These are phyloP conservation scores for Metarhizium sp. DNA, from an alignment of 2,329 filamentous ascomycete genomes.

Conservation along the genomic window DNA sequence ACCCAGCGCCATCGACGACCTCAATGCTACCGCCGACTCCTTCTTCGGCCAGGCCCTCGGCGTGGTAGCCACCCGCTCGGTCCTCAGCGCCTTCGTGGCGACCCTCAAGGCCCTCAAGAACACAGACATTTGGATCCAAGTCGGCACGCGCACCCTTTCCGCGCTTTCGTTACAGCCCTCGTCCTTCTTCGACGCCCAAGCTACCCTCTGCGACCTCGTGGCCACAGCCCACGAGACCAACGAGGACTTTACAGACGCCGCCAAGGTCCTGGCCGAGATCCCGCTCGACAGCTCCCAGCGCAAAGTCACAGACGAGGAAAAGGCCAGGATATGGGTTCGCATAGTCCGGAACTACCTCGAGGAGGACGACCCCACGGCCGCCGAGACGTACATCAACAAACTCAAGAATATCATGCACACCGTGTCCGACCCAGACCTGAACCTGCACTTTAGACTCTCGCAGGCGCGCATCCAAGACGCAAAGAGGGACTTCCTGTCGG, in stretches of 20 bases:
- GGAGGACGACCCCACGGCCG: constrained; percentile 78
- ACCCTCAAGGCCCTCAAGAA: constrained; percentile 52
- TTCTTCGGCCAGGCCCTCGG: constrained; percentile 62
- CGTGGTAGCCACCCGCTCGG: constrained; percentile 63
- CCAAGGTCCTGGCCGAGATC: constrained; percentile 70
- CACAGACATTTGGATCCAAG: constrained; percentile 61
- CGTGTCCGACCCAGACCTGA: constrained; percentile 63
- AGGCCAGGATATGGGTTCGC: constrained; percentile 80
- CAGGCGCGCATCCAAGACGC: constrained; percentile 91
- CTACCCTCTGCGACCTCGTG: constrained; percentile 67
- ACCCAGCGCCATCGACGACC: constrained; percentile 37
- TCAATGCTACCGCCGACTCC: constrained; percentile 57
- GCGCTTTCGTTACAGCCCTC: constrained; percentile 52
- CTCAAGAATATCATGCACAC: constrained; percentile 86
- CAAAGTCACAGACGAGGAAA: constrained; percentile 70
- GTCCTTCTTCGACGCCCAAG: constrained; percentile 77
- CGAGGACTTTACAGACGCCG: constrained; percentile 73
- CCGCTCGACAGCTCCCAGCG: constrained; percentile 85
- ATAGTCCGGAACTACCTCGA: constrained; percentile 93
- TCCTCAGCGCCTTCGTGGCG: constrained; percentile 58
- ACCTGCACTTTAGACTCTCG: constrained; percentile 79
- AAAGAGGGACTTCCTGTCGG: constrained; percentile 80
- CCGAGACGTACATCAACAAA: constrained; percentile 84
- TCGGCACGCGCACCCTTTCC: constrained; percentile 64
- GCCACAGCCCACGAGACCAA: constrained; percentile 75